phyloP scores from a whole-genome alignment of 2,329 filamentous ascomycete species.

The Sclerotinia glacialis region DNA sequence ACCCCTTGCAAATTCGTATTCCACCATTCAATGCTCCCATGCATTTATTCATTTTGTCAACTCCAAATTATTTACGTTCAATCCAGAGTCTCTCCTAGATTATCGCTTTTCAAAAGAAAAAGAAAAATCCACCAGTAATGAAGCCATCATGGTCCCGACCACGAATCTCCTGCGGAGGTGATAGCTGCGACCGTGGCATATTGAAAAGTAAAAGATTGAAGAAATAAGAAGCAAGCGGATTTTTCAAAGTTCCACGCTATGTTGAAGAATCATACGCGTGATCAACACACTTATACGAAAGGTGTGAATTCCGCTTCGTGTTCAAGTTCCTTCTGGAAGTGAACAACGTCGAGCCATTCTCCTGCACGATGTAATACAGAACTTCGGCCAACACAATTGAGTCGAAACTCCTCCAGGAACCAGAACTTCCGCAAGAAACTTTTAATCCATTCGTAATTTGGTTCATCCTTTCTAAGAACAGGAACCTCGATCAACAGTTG shows the following conservation, averaged over 20 bases:
- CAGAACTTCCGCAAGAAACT: conserved; percentile 31
- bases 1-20: not conserved
- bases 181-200: not conserved
- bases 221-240: not conserved
- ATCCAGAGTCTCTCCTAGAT: not conserved
- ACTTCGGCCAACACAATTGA: conserved; percentile 29
- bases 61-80: not conserved
- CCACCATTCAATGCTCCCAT: conserved; percentile 1
- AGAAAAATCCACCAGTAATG: not conserved
- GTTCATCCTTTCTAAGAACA: conserved; percentile 29
- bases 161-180: not conserved
- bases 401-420: conserved; percentile 29
- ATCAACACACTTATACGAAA: conserved; percentile 20
- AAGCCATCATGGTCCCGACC: not conserved
- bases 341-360: conserved; percentile 32
- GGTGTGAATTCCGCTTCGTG: conserved; percentile 32
- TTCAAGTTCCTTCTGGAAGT: conserved; percentile 29
- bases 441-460: conserved; percentile 30
- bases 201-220: not conserved
- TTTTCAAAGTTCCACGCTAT: not conserved
- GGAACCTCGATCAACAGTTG: conserved; percentile 37
- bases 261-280: not conserved
- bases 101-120: not conserved
- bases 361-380: conserved; percentile 19
- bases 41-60: not conserved